These are phyloP conservation scores for Paxillus involutus DNA, from an alignment of 768 basidiomycete genomes.

Conservation along the genomic window DNA sequence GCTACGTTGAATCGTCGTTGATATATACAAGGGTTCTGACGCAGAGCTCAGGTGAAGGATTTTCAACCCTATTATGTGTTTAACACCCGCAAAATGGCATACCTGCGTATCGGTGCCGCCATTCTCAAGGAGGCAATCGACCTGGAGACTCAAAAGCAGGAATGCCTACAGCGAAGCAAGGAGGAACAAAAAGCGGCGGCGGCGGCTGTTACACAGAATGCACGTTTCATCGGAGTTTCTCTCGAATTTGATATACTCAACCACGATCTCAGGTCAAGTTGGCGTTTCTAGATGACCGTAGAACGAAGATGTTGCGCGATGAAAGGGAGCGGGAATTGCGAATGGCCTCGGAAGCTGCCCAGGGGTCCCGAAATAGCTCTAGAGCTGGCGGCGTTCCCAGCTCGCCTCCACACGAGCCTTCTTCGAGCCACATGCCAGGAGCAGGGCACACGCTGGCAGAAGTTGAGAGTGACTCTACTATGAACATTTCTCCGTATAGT, in stretches of 20 bases:
- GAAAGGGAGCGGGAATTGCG: slow-evolving; percentile 58
- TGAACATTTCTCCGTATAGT: slow-evolving; percentile 21
- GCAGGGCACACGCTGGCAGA: slow-evolving; percentile 16
- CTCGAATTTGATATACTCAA: not conserved
- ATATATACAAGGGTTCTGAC: not conserved
- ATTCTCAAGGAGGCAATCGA: slow-evolving; percentile 65
- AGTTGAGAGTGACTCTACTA: slow-evolving; percentile 2
- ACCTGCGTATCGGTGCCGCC: slow-evolving; percentile 61
- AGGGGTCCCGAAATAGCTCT: not conserved
- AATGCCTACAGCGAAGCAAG: slow-evolving; percentile 45
- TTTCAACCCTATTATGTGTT: slow-evolving; percentile 78
- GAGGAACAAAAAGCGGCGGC: slow-evolving; percentile 59
- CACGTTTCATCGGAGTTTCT: slow-evolving; percentile 18
- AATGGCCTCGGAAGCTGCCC: slow-evolving; percentile 36
- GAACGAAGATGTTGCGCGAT: slow-evolving; percentile 50
- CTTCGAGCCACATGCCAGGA: slow-evolving; percentile 23
- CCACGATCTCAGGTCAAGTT: slow-evolving; percentile 58
- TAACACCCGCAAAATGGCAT: slow-evolving; percentile 47
- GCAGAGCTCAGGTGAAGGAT: slow-evolving; percentile 50
- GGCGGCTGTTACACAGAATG: slow-evolving; percentile 57
- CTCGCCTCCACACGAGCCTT: not conserved
- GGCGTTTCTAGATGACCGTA: slow-evolving; percentile 79
- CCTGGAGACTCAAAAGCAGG: slow-evolving; percentile 48
- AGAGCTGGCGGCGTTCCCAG: not conserved
- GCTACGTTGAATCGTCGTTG: too few relatives aligned